These are phyloP conservation scores for Boletus pseudopeckii DNA, from an alignment of 768 basidiomycete species.

Conservation along the genomic window DNA sequence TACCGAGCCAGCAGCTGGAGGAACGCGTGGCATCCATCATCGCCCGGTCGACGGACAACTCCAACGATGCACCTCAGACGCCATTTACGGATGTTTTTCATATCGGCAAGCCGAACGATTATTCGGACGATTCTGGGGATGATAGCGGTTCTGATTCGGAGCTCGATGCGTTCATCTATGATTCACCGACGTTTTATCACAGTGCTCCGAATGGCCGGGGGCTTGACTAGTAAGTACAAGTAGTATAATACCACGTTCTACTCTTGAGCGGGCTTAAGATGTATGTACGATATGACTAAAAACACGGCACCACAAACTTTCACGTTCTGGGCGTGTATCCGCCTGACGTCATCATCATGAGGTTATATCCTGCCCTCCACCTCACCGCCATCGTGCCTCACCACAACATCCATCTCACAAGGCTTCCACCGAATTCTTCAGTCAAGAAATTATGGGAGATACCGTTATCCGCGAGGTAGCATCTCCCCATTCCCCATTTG, in stretches of 20 bases:
- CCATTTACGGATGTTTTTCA: conserved; percentile 77
- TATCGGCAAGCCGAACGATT: conserved; percentile 38
- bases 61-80: conserved; percentile 64
- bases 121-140: conserved; percentile 48
- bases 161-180: conserved; percentile 60
- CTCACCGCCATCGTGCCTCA: conserved; percentile 10
- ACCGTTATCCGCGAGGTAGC: conserved; percentile 44
- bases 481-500: background rate
- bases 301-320: background rate
- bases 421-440: background rate
- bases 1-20: conserved; percentile 62
- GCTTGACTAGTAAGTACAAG: conserved; percentile 13
- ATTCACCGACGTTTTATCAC: conserved; percentile 46
- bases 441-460: conserved; percentile 29
- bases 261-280: conserved; percentile 1
- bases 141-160: conserved; percentile 37
- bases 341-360: conserved; percentile 19
- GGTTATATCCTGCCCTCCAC: conserved; percentile 8
- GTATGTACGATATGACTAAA: background rate
- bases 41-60: conserved; percentile 65
- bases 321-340: conserved; percentile 14
- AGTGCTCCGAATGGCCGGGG: conserved; percentile 43
- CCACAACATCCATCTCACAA: conserved; percentile 17
- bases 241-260: background rate
- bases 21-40: conserved; percentile 80